Evolutionary conservation across 805 yeast genomes (phyloP).

Genomic region (Schwanniomyces pseudopolymorphus): DNA sequence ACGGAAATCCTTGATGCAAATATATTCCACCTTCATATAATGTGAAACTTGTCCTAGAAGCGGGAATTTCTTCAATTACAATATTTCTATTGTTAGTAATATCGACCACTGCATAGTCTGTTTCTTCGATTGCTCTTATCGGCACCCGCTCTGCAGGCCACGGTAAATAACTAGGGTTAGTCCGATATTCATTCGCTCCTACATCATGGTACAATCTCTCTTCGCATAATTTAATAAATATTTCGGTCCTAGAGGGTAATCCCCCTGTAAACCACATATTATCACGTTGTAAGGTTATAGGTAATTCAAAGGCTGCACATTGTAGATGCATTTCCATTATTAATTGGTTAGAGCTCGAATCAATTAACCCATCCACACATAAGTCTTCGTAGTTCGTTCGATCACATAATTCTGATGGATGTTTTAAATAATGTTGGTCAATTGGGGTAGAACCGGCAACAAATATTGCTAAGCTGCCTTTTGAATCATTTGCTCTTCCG

Average conservation of each 20-base stretch:
- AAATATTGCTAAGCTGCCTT: constrained; percentile 80
- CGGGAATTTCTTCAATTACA: constrained; percentile 87
- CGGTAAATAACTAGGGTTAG: constrained; percentile 58
- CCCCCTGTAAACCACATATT: constrained; percentile 50
- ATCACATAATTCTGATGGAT: constrained; percentile 59
- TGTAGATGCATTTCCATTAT: constrained; percentile 83
- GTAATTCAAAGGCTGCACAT: constrained; percentile 89
- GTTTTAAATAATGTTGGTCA: constrained; percentile 77
- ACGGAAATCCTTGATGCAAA: constrained; percentile 91
- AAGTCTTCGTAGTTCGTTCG: constrained; percentile 37
- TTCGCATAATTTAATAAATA: constrained; percentile 31
- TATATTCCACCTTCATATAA: constrained; percentile 90
- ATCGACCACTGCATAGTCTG: constrained; percentile 85
- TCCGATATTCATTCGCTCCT: constrained; percentile 26
- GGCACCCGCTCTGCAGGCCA: constrained; percentile 80
- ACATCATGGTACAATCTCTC: constrained; percentile 35
- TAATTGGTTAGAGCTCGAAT: constrained; percentile 29
- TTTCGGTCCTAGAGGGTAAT: constrained; percentile 11
- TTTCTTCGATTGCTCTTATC: constrained; percentile 81
- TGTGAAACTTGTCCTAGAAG: constrained; percentile 85
- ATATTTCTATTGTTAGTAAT: constrained; percentile 72
- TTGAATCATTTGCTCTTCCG: constrained; percentile 69
- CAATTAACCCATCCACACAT: constrained; percentile 37
- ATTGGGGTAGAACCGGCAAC: constrained; percentile 83
- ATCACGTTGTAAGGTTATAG: constrained; percentile 58